A percentile compares a stretch with the other conserved stretches of the same genome.
These are phyloP conservation scores for Penicillium sp. DNA, from an alignment of 2,329 filamentous ascomycete species.

Conservation along the genomic window DNA sequence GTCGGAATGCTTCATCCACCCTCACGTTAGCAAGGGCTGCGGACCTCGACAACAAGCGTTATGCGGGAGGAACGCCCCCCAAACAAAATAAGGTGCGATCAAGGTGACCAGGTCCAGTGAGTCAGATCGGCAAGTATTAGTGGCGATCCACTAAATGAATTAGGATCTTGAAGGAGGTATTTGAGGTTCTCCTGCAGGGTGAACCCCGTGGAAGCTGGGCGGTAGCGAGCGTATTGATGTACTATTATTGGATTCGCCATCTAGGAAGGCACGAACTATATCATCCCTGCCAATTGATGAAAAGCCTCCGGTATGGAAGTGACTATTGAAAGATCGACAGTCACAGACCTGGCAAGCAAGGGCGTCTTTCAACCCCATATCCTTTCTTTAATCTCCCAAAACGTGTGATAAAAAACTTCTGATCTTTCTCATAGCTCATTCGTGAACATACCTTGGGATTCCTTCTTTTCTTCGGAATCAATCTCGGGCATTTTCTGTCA, in stretches of 20 bases:
- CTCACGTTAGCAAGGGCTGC: constrained; percentile 23
- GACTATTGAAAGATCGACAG: constrained; percentile 10
- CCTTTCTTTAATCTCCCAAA: not conserved
- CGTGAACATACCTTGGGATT: constrained; percentile 14
- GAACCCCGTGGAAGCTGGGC: not conserved
- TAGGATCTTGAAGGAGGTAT: not conserved
- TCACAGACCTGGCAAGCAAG: constrained; percentile 18
- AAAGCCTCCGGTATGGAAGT: constrained; percentile 6
- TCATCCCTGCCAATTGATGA: constrained; percentile 8
- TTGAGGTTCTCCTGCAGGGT: constrained; percentile 2
- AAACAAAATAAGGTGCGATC: not conserved
- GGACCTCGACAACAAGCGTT: not conserved
- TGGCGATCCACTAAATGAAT: not conserved
- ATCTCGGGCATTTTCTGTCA: not conserved
- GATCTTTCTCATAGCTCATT: not conserved
- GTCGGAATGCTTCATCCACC: constrained; percentile 23
- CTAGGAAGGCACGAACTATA: constrained; percentile 8
- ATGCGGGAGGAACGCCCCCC: not conserved
- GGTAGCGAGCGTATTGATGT: not conserved
- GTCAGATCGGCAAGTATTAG: not conserved
- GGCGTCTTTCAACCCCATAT: constrained; percentile 2
- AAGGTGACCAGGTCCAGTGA: not conserved
- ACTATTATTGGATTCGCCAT: constrained; percentile 9
- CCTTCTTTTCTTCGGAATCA: constrained; percentile 7
- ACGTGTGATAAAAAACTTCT: not conserved